Percentiles rank a stretch among this genome's conserved stretches.
These are phyloP conservation scores for Rutidosis leptorrhynchoides DNA, from an alignment of 129 eudicot genomes.

Conservation along the genomic window DNA sequence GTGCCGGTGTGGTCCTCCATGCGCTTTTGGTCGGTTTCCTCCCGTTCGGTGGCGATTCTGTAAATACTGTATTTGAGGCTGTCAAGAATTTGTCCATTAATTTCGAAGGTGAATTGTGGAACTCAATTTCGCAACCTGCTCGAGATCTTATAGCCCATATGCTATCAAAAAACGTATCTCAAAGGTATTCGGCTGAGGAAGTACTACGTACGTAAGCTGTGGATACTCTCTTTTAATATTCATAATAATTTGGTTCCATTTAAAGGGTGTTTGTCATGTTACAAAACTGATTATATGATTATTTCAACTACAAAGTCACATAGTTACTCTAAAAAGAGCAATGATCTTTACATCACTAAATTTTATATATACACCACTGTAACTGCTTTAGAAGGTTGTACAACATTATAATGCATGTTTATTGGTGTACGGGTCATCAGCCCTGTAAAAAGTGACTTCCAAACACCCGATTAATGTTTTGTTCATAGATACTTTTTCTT, in stretches of 20 bases:
- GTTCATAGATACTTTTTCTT: background rate
- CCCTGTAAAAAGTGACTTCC: background rate
- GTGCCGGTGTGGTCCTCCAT: constrained; percentile 53
- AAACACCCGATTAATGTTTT: background rate
- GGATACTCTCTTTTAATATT: constrained; percentile 8
- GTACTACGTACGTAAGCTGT: constrained; percentile 44
- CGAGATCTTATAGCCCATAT: constrained; percentile 45
- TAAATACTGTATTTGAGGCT: constrained; percentile 46
- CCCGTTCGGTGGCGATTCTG: constrained; percentile 44
- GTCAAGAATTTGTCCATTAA: constrained; percentile 41
- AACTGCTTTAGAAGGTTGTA: too few relatives aligned
- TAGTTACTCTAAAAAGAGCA: background rate
- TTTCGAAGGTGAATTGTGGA: constrained; percentile 36
- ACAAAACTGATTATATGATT: background rate
- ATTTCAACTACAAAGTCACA: background rate
- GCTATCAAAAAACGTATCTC: constrained; percentile 46
- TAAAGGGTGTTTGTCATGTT: constrained; percentile 9
- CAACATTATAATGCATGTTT: too few relatives aligned
- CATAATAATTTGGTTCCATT: background rate
- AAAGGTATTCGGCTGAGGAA: constrained; percentile 50
- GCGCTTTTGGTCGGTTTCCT: constrained; percentile 43
- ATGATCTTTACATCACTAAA: too few relatives aligned
- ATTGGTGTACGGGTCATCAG: too few relatives aligned
- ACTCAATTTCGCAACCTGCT: constrained; percentile 42
- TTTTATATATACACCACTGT: too few relatives aligned